These are phyloP conservation scores for Geosmithia putterillii DNA, from an alignment of 2,329 filamentous ascomycete genomes.

Conservation along the genomic window DNA sequence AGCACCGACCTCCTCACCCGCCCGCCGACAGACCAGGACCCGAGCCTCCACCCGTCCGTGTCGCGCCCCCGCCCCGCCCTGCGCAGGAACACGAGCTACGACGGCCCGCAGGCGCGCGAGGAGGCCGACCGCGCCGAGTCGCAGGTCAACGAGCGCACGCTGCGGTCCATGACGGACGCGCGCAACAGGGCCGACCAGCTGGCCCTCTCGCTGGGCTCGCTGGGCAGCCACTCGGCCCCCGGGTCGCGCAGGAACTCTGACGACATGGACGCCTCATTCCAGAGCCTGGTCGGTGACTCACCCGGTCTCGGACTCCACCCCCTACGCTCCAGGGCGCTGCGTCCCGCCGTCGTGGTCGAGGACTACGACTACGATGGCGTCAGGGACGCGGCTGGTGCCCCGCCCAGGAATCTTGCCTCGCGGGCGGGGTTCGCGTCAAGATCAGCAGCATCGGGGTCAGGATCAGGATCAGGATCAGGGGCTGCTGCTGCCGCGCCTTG, in stretches of 20 bases:
- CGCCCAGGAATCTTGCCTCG: too few species aligned
- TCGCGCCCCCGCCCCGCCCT: conserved; percentile 19
- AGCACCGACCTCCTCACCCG: too few species aligned
- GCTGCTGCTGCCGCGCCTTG: neutral
- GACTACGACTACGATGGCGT: conserved; percentile 3
- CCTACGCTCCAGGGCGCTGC: neutral
- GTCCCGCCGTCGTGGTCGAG: conserved; percentile 3
- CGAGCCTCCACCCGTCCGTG: conserved; percentile 2
- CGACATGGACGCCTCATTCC: conserved; percentile 18
- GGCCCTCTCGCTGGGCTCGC: conserved; percentile 16
- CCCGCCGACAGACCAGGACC: neutral
- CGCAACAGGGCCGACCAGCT: conserved; percentile 23
- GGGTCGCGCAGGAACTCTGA: conserved; percentile 21
- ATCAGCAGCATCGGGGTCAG: too few species aligned
- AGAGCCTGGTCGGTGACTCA: conserved; percentile 17
- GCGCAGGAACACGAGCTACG: conserved; percentile 30
- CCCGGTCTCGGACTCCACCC: conserved; percentile 9
- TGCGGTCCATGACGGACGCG: conserved; percentile 26
- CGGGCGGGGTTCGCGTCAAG: too few species aligned
- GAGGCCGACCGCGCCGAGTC: conserved; percentile 25
- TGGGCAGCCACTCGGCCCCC: conserved; percentile 23
- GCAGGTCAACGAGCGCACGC: conserved; percentile 20
- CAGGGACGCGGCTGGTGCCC: neutral
- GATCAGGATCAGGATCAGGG: too few species aligned
- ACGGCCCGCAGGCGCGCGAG: conserved; percentile 24